Base-by-base conservation (phyloP, 192 early-diverging fungal species). In the Backusella circina region DNA sequence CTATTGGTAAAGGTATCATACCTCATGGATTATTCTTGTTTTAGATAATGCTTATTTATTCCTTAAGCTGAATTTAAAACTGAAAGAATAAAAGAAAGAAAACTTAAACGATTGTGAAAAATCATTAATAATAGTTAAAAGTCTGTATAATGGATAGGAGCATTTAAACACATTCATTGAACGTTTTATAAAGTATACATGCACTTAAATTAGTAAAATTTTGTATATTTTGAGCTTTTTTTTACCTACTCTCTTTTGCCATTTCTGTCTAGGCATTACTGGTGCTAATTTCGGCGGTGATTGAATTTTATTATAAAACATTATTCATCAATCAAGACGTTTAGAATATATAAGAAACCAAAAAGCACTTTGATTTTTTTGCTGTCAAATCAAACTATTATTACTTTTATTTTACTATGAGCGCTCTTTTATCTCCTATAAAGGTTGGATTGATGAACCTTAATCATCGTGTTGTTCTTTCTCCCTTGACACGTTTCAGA, bases 401-500 rank as follows among this genome's bases (percentile, higher is more conserved):
- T 10, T 38, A 41, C 16, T 18, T n/a, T 47, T 47, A 47, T 47
- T 47, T 5, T 47, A 47, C 16, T 5, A 47, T 47, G 44, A 47
- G 18, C 44, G 30, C 65, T 5, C 67, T 76, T 16, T 76, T 76
- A 26, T 37, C 36, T n/a, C 78, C 78, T 51, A 64, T 75, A 18
- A 70, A 64, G 13, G 10, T 75, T n/a, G 78, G 78, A 18, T 37
- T 67, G 1, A 6, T 47, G 8, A 31, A 23, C 1, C 23, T 79
- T 16, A 64, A 66, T 10, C 78, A 79, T 39, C 78, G 78, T 57
- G 41, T 79, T 0, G 78, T 65, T 21, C 33, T 79, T 26, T 33
- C 73, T 21, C 78, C 78, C 28, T 21, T 79, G 13, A 79, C 78
- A 7, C 73, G 78, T 21, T 23, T 75, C 1, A 67, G 78, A 26